A percentile compares a stretch with the other conserved stretches of the same genome.
Conservation (phyloP, 176 grass and related monocot genomes). For the Eremochloa ophiuroides region DNA sequence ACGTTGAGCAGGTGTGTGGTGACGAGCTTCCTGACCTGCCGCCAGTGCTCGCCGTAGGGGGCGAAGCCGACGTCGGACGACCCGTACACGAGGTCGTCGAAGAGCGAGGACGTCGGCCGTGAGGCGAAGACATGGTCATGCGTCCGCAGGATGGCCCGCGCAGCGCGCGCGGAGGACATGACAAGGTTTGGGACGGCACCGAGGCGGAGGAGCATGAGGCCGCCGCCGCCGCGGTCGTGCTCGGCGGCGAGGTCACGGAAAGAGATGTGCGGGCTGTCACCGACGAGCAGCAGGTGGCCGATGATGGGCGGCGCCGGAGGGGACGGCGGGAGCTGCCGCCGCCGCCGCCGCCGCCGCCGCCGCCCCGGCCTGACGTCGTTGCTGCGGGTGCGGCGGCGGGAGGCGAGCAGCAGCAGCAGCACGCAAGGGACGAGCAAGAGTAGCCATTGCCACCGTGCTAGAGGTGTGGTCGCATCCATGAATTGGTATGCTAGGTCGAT, state of each 20-base stretch:
- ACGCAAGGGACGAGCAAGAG: not conserved
- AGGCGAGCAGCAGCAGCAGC: not conserved
- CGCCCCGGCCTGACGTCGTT: no score
- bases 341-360: no score
- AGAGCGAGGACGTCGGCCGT: constrained; percentile 15
- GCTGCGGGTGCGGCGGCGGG: not conserved
- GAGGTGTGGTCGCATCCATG: not conserved
- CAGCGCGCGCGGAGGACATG: constrained; percentile 34
- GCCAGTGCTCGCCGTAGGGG: constrained; percentile 35
- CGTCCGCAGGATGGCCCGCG: constrained; percentile 30
- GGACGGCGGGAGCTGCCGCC: not conserved
- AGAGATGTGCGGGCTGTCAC: constrained; percentile 37
- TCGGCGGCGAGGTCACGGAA: not conserved
- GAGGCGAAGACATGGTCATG: constrained; percentile 59
- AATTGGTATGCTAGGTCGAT: not conserved
- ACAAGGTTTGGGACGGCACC: constrained; percentile 36
- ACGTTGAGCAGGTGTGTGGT: not conserved
- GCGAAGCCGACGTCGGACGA: constrained; percentile 27
- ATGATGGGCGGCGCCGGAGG: constrained; percentile 30
- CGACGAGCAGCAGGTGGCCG: constrained; percentile 38
- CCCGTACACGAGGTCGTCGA: constrained; percentile 18
- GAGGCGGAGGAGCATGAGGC: constrained; percentile 48
- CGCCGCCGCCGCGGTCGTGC: not conserved
- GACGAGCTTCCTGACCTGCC: constrained; percentile 9
- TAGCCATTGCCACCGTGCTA: not conserved